Percentiles rank a stretch among this genome's conserved stretches.
Conservation (phyloP, 2,329 filamentous ascomycete species). For the Coniochaeta ligniaria region DNA sequence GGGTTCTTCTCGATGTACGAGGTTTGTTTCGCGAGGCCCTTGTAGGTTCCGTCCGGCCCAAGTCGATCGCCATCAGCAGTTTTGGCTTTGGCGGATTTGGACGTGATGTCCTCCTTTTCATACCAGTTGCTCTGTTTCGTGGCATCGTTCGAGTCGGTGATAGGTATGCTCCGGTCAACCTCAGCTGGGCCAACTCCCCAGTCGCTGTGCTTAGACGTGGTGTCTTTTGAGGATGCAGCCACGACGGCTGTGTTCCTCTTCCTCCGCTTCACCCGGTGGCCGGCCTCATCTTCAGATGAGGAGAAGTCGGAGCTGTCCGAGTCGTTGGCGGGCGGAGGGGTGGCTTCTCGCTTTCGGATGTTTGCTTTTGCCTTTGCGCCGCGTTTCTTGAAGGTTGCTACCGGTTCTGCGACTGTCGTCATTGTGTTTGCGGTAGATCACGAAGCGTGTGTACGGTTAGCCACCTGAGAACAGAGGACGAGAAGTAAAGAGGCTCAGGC, state of each 20-base stretch:
- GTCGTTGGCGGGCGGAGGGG: constrained; percentile 59
- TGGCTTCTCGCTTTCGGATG: constrained; percentile 72
- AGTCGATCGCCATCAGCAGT: constrained; percentile 23
- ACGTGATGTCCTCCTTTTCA: constrained; percentile 55
- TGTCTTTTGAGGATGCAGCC: constrained; percentile 53
- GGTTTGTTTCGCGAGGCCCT: constrained; percentile 63
- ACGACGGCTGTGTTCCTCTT: constrained; percentile 53
- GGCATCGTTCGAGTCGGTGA: constrained; percentile 71
- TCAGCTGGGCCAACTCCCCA: neutral
- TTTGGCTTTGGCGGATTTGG: constrained; percentile 40
- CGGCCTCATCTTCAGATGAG: constrained; percentile 69
- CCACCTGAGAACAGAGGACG: no score
- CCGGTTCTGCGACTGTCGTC: constrained; percentile 24
- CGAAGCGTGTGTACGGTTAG: neutral
- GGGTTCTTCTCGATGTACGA: constrained; percentile 78
- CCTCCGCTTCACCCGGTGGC: constrained; percentile 71
- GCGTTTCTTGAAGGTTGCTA: constrained; percentile 81
- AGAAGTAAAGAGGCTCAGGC: neutral
- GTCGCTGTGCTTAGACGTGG: constrained; percentile 4
- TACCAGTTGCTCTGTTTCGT: constrained; percentile 89
- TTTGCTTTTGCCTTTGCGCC: constrained; percentile 68
- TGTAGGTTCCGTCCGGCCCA: constrained; percentile 62
- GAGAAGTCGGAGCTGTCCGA: constrained; percentile 56
- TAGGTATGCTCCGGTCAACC: constrained; percentile 54
- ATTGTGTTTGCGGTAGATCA: neutral